phyloP scores from a whole-genome alignment of 306 rosid species.

The Vigna reflexopilosa region DNA sequence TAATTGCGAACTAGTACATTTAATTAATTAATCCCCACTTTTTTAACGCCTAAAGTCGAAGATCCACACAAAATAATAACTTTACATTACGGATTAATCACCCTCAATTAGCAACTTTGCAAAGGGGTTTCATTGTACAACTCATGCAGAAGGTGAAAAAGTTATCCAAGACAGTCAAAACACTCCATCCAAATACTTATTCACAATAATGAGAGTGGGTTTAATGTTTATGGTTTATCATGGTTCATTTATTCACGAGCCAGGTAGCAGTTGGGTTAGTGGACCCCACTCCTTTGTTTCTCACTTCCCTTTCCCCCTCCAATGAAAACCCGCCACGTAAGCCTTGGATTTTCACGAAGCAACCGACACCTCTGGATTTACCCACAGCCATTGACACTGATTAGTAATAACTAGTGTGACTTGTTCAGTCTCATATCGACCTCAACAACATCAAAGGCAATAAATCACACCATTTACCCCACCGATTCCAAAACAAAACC shows the following conservation, averaged over 20 bases:
- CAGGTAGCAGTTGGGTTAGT: slow-evolving; percentile 39
- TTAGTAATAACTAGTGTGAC: not conserved
- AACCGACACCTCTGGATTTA: slow-evolving; percentile 51
- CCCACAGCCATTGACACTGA: not conserved
- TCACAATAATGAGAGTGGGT: slow-evolving; percentile 26
- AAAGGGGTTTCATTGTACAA: slow-evolving; percentile 1
- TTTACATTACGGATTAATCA: not conserved
- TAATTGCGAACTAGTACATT: not conserved
- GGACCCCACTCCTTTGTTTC: slow-evolving; percentile 25
- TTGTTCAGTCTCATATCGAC: not conserved
- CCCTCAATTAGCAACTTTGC: not conserved
- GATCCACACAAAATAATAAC: not conserved
- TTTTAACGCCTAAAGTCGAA: slow-evolving; percentile 13
- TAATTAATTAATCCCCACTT: not conserved
- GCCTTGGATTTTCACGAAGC: slow-evolving; percentile 7
- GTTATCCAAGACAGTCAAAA: not conserved
- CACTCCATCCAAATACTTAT: not conserved
- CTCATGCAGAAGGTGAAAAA: slow-evolving; percentile 26
- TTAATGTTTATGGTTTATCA: not conserved
- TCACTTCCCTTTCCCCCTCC: not conserved
- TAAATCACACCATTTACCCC: slow-evolving; percentile 18
- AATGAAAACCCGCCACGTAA: slow-evolving; percentile 42
- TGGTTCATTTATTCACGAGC: slow-evolving; percentile 22
- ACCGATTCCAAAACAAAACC: slow-evolving; percentile 14
- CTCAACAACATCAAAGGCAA: slow-evolving; percentile 1